Conservation (phyloP, 2,329 filamentous ascomycete species). For the Trichophyton simii region DNA sequence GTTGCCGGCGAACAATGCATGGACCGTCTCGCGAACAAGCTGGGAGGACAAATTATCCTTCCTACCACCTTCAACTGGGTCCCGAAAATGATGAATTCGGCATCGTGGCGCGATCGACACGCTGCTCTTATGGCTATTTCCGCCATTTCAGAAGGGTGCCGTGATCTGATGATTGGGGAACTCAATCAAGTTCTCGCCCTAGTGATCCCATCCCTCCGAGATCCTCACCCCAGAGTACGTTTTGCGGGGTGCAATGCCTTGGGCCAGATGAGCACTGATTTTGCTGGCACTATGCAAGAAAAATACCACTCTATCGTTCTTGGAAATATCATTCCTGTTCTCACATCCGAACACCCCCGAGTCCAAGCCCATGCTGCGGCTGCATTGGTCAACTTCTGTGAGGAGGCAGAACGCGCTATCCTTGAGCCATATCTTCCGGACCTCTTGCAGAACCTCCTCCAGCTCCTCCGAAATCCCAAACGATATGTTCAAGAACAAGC, state of each 20-base stretch:
- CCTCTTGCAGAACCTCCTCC: slow-evolving; percentile 71
- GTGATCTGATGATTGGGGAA: slow-evolving; percentile 89
- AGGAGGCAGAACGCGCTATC: slow-evolving; percentile 85
- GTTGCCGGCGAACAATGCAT: slow-evolving; percentile 97
- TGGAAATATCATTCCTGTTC: slow-evolving; percentile 80
- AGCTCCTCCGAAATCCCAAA: slow-evolving; percentile 79
- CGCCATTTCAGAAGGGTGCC: slow-evolving; percentile 92
- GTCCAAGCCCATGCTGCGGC: slow-evolving; percentile 95
- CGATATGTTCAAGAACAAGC: slow-evolving; percentile 97
- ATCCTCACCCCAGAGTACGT: slow-evolving; percentile 83
- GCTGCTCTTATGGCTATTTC: slow-evolving; percentile 98
- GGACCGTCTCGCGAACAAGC: slow-evolving; percentile 93
- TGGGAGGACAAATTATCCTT: slow-evolving; percentile 84
- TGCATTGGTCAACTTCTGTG: slow-evolving; percentile 97
- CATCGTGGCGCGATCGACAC: slow-evolving; percentile 87
- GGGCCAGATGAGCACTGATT: slow-evolving; percentile 99
- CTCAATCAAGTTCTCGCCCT: slow-evolving; percentile 86
- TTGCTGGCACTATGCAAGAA: slow-evolving; percentile 93
- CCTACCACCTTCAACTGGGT: slow-evolving; percentile 94
- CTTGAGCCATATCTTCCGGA: slow-evolving; percentile 88
- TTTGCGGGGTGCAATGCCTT: slow-evolving; percentile 97
- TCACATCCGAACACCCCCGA: slow-evolving; percentile 78
- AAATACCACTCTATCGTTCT: slow-evolving; percentile 84
- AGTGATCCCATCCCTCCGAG: slow-evolving; percentile 81
- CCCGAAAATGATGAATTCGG: slow-evolving; percentile 91